Evolutionary conservation across 2,329 filamentous ascomycete species (phyloP), one percentile per base, ranked within the genome.

Genomic region (Orbilia blumenaviensis): DNA sequence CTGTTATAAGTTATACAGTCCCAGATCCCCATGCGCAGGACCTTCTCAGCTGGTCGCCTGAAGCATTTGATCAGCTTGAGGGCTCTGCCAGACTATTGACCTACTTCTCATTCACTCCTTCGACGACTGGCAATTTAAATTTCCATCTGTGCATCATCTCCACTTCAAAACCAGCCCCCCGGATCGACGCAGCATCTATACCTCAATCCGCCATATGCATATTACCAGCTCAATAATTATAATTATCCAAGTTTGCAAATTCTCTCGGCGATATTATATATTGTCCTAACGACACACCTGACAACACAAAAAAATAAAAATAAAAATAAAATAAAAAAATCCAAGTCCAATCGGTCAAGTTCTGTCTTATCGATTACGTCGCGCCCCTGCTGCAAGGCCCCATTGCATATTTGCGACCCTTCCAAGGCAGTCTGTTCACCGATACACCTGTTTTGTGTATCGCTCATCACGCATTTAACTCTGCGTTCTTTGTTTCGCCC

Each of bases 1-100:
- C 16, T 27, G 58, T 50, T 75, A 75, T 75, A 75, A 75, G 71
- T 63, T 44, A 64, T 62, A 58, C 41, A 42, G n/a, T 16, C 56
- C 67, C 71, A 63, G n/a, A 60, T 42, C 27, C 23, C 61, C 27
- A 42, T 54, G 29, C 10, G 8, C 42, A 46, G 10, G 38, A 21
- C 16, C 10, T 69, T 50, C 34, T 58, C 50, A 61, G 46, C 41
- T 44, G 34, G 16, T 21, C 16, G 50, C 29, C 48, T 23, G 41
- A 5, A 41, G 32, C 66, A 64, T 50, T 48, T 64, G 56, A 29
- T n/a, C n/a, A n/a, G n/a, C n/a, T n/a, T n/a, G 50, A 50, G 44
- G 27, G 36, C 14, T 23, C 42, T 34, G 44, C 44, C 8, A 21
- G 18, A 29, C 27, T 3, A 25, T 36, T 44, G 23, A 46, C 36